Conservation (phyloP, 768 basidiomycete genomes). For the Sporobolomyces pararoseus region DNA sequence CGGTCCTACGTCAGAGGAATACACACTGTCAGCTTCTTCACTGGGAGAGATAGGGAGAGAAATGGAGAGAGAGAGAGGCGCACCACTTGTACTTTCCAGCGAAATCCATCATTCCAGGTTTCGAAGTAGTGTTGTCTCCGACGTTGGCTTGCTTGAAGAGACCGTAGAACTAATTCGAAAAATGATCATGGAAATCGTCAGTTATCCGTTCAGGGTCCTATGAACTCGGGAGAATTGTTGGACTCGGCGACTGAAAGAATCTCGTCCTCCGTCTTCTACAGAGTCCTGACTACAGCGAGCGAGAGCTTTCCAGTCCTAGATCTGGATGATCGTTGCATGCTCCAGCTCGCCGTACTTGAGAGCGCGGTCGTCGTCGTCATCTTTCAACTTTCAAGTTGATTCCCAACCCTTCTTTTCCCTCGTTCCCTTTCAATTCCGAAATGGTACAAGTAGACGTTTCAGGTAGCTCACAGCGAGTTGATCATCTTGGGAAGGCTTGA, state of each 20-base stretch:
- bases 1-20: constrained; percentile 62
- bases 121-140: constrained; percentile 34
- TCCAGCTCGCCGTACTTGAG: no score
- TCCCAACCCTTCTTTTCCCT: constrained; percentile 2
- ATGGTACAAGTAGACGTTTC: not conserved
- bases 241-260: no score
- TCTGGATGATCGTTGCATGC: no score
- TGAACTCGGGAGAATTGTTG: no score
- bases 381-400: no score
- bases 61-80: constrained; percentile 36
- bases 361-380: no score
- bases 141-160: constrained; percentile 83
- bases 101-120: constrained; percentile 71
- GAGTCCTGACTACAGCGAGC: no score
- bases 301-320: no score
- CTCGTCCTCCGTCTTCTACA: no score
- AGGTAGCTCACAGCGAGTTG: constrained; percentile 66
- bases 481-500: constrained; percentile 68
- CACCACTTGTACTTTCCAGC: constrained; percentile 87
- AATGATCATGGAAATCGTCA: no score
- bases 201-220: no score
- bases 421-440: no score
- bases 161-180: constrained; percentile 70
- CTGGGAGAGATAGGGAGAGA: constrained; percentile 30
- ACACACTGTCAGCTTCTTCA: not conserved